These are phyloP conservation scores for Annona squamosa DNA, from an alignment of 164 flowering plant genomes.

Conservation along the genomic window DNA sequence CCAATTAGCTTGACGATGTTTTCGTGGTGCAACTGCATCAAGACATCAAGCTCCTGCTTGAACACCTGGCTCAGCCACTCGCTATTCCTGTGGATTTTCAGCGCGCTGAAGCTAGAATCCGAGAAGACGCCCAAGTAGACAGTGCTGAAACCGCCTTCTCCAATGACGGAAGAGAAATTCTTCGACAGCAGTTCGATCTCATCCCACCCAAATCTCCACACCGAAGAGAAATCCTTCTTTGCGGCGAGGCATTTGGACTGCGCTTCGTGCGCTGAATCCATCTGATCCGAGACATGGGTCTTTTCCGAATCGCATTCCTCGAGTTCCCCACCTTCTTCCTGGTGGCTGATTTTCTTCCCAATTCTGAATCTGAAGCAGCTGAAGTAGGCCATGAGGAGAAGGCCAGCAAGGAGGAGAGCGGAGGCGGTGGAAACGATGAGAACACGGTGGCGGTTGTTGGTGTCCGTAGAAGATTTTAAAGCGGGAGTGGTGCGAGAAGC, in stretches of 20 bases:
- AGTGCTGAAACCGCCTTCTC: slow-evolving; percentile 69
- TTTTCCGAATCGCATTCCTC: slow-evolving; percentile 2
- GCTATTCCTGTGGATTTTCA: slow-evolving; percentile 44
- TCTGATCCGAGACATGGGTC: slow-evolving; percentile 5
- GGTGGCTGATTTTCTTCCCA: slow-evolving; percentile 11
- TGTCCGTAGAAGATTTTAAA: background rate
- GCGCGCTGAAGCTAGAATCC: slow-evolving; percentile 36
- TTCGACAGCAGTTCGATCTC: slow-evolving; percentile 38
- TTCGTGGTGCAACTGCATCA: slow-evolving; percentile 36
- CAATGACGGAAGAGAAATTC: slow-evolving; percentile 44
- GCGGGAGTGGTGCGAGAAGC: slow-evolving; percentile 5
- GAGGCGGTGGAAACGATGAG: slow-evolving; percentile 6
- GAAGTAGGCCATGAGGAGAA: slow-evolving; percentile 17
- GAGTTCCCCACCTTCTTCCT: slow-evolving; percentile 4
- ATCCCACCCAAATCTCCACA: slow-evolving; percentile 44
- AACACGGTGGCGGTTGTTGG: background rate
- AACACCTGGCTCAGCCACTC: slow-evolving; percentile 47
- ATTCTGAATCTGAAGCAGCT: slow-evolving; percentile 17
- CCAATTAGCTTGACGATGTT: slow-evolving; percentile 66
- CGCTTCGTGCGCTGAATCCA: background rate
- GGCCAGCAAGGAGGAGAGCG: background rate
- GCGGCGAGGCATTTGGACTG: background rate
- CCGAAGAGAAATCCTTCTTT: background rate
- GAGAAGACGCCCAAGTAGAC: slow-evolving; percentile 47
- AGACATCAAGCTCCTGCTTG: slow-evolving; percentile 54